Evolutionary conservation across 1,284 basidiomycete genomes (phyloP), one percentile per base, ranked within the genome.

Genomic region (Trichosporon sp.): DNA sequence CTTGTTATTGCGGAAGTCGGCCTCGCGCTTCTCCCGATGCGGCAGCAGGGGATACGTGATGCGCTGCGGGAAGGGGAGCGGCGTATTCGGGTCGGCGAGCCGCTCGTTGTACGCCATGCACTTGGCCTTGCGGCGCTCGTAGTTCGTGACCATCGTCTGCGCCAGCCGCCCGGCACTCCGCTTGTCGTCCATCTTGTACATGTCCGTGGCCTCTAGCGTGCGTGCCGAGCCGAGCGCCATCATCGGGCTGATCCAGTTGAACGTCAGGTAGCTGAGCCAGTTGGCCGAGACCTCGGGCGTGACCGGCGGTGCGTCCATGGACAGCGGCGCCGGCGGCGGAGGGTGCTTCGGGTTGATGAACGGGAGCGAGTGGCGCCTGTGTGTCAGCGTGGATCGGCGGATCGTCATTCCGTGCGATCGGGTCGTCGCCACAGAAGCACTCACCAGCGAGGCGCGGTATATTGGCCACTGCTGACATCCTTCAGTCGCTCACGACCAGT

Each of bases 151-250:
- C 34, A 97, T 90, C 47, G 84, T 84, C 6, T 87, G 84, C 1
- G 91, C 89, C 62, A 94, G 87, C 15, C 84, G 84, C 23, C 87
- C 87, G 15, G 89, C 84, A 62, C 88, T 86, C 62, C 84, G 77
- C 5, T 75, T 76, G 1, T 80, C 77, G 71, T 90, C 89, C 58
- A 95, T 88, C 78, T 88, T 90, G 86, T 91, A 95, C n/a, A 96
- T 85, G 81, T 97, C 94, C 0, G 89, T 84, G 0, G 90, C 88
- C 78, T 94, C 90, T 4, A 96, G 86, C 0, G 93, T 90, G 5
- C 93, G 87, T 15, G 88, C 87, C 11, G 85, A 83, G 15, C 86
- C 86, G 0, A 84, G 76, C 3, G 83, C 84, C 80, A 93, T 87
- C 65, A 93, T 84, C 2, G 89, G 87, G 0, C 88, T 89, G 65